Percentiles rank a stretch among this genome's conserved stretches.
phyloP scores from a whole-genome alignment of 345 rosid species.

The Limnanthes douglasii region DNA sequence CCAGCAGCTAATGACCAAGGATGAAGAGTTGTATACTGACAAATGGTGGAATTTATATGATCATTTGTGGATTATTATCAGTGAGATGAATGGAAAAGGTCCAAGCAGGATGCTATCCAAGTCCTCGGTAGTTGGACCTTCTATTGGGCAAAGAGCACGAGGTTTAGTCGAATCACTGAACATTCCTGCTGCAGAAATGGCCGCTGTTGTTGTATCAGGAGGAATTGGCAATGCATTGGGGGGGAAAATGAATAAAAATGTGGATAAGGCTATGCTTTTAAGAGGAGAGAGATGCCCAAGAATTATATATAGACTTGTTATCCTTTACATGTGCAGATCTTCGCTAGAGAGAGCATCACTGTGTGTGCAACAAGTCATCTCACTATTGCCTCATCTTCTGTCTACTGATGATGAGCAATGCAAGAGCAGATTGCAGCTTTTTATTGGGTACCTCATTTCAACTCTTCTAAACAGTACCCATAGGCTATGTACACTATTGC shows the following conservation, averaged over 20 bases:
- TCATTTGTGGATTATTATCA: conserved; percentile 66
- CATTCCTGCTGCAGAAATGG: conserved; percentile 99
- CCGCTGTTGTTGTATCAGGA: conserved; percentile 94
- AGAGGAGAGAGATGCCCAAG: conserved; percentile 91
- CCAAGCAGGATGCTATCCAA: conserved; percentile 51
- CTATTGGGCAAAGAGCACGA: conserved; percentile 93
- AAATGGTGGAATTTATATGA: conserved; percentile 88
- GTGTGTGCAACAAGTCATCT: conserved; percentile 72
- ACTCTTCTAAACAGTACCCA: no score
- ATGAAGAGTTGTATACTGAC: conserved; percentile 30
- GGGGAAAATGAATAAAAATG: conserved; percentile 60
- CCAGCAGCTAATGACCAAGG: conserved; percentile 22
- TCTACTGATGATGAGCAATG: conserved; percentile 81
- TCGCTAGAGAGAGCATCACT: conserved; percentile 78
- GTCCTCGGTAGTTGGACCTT: conserved; percentile 45
- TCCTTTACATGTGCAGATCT: conserved; percentile 65
- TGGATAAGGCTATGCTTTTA: conserved; percentile 89
- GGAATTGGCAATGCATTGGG: conserved; percentile 85
- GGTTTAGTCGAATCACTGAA: conserved; percentile 90
- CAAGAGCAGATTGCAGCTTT: conserved; percentile 79
- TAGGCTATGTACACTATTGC: no score
- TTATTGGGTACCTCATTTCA: conserved; percentile 50
- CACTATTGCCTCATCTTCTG: conserved; percentile 68
- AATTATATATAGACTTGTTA: conserved; percentile 70
- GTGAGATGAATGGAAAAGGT: conserved; percentile 76